Base-by-base conservation (phyloP, 495 filamentous ascomycete genomes). In the Neurospora terricola region DNA sequence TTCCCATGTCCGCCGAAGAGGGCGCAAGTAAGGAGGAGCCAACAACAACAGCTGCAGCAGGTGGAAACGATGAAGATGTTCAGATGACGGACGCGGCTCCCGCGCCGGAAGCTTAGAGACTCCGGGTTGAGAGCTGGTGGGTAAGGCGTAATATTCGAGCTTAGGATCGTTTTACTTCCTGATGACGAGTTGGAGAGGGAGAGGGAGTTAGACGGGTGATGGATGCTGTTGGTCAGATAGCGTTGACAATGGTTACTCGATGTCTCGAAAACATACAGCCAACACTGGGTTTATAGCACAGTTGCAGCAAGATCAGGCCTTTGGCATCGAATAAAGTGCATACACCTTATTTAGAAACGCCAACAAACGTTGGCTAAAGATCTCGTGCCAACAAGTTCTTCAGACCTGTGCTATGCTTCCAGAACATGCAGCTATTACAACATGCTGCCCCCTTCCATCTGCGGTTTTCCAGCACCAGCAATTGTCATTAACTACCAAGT, bases 281-380 rank as follows among this genome's bases (percentile, higher is more conserved):
- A 23, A 54, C 21, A 54, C 2, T 23, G 21, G 45, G n/a, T 54
- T 54, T 7, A 4, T 7, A 4, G n/a, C 4, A 0, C 1, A 23
- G 21, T 54, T 23, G 10, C 45, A 87, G 80, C 71, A 90, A 92
- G 1, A 92, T 81, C 30, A 75, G 75, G 73, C 37, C 70, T 12
- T 59, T 79, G 7, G 71, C 77, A 34, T 59, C 74, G 18, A 73
- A 73, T n/a, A 76, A 78, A n/a, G 3, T 23, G 21, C 45, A 21
- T 10, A 54, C 45, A 12, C 21, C n/a, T 54, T 54, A 10, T 54
- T 21, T 23, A 54, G 4, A 23, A 54, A 2, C 21, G 1, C 1
- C 21, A 54, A 54, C 4, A 4, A 23, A 54, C 9, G 12, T 54
- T 54, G 10, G 23, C 4, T 11, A 10, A 11, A 4, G 21, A 10